phyloP scores from a whole-genome alignment of 176 grass and related monocot genomes.

The Raddia guianensis region DNA sequence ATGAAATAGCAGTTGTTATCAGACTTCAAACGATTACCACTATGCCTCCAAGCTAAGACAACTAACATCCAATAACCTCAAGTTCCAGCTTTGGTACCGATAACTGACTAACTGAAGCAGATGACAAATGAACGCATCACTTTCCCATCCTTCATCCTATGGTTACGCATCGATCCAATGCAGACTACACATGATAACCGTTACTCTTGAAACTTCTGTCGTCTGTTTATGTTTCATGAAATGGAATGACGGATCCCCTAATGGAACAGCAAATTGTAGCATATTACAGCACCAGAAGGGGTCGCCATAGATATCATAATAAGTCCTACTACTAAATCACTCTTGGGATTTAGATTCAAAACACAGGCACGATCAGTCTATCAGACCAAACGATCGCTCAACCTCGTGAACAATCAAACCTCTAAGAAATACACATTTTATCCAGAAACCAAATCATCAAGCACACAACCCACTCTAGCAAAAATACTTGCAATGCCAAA shows the following conservation, averaged over 20 bases:
- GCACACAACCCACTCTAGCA: neutral
- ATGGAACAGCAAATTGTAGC: neutral
- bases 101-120: neutral
- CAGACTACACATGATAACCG: neutral
- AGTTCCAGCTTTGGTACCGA: neutral
- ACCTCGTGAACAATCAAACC: neutral
- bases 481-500: neutral
- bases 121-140: neutral
- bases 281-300: neutral
- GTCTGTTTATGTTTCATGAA: too few relatives aligned
- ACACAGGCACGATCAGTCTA: neutral
- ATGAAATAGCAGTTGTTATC: neutral
- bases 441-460: neutral
- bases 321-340: neutral
- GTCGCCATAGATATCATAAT: neutral
- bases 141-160: neutral
- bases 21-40: neutral
- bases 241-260: too few relatives aligned
- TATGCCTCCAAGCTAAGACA: neutral
- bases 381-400: neutral
- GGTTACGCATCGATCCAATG: neutral
- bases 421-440: neutral
- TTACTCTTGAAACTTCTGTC: too few relatives aligned
- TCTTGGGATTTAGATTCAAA: neutral
- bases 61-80: neutral